These are phyloP conservation scores for Babesia bovis DNA, from an alignment of 169 alveolate genomes.

Conservation along the genomic window DNA sequence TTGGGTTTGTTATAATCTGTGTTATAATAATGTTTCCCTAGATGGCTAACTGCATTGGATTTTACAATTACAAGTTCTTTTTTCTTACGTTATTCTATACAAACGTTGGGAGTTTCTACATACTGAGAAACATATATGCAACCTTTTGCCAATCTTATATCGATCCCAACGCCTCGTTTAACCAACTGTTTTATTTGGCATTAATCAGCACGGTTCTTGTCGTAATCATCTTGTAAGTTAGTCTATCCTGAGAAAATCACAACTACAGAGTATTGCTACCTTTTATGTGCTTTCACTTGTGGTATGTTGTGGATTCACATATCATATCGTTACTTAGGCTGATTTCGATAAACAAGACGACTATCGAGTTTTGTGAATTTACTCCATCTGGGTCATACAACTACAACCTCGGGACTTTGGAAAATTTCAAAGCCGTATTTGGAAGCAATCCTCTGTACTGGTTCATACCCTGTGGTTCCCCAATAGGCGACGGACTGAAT, in stretches of 20 bases:
- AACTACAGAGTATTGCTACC: slow-evolving; percentile 48
- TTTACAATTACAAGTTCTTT: slow-evolving; percentile 62
- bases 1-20: slow-evolving; percentile 32
- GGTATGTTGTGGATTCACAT: slow-evolving; percentile 4
- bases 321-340: slow-evolving; percentile 6
- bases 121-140: slow-evolving; percentile 19
- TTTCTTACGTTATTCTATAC: slow-evolving; percentile 58
- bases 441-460: slow-evolving; percentile 46
- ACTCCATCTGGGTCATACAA: slow-evolving; percentile 10
- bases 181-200: slow-evolving; percentile 54
- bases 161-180: slow-evolving; percentile 58
- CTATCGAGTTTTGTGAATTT: slow-evolving; percentile 58
- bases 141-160: slow-evolving; percentile 8
- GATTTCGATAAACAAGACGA: slow-evolving; percentile 45
- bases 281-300: slow-evolving; percentile 57
- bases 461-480: slow-evolving; percentile 56
- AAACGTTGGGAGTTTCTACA: slow-evolving; percentile 29
- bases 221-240: slow-evolving; percentile 41
- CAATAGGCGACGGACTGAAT: slow-evolving; percentile 57
- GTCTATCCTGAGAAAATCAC: not conserved
- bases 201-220: slow-evolving; percentile 33
- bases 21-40: not conserved
- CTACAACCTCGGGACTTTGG: slow-evolving; percentile 51
- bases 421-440: slow-evolving; percentile 40
- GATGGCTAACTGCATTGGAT: slow-evolving; percentile 66